Evolutionary conservation across 371 early-diverging fungal species (phyloP).

Genomic region (Mortierella sp.): DNA sequence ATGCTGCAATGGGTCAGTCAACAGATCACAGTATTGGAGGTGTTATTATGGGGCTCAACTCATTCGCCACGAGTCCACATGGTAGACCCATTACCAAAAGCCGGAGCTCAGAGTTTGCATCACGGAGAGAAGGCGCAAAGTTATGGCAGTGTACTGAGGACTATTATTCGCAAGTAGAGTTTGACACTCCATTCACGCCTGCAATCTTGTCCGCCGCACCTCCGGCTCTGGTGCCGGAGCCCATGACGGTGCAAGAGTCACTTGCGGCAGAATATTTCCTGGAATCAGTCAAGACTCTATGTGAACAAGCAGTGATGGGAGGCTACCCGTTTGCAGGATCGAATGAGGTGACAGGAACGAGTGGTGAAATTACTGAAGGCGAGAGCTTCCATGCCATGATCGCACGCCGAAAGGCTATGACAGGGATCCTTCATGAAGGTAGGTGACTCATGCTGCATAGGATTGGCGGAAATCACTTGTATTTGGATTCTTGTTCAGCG

Average conservation of each 20-base stretch:
- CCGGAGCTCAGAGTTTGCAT: neutral
- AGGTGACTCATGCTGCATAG: conserved; percentile 1
- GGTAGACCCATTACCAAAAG: neutral
- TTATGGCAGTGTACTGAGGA: conserved; percentile 18
- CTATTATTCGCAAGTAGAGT: conserved; percentile 36
- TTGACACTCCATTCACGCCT: conserved; percentile 45
- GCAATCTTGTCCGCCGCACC: conserved; percentile 40
- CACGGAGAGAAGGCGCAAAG: neutral
- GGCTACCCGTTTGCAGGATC: conserved; percentile 66
- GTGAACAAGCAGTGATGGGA: conserved; percentile 62
- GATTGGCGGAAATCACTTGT: neutral
- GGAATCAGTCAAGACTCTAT: conserved; percentile 53
- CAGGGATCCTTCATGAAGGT: conserved; percentile 61
- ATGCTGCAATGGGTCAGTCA: conserved; percentile 14
- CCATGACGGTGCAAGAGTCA: conserved; percentile 22
- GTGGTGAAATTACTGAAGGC: conserved; percentile 60
- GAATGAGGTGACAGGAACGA: conserved; percentile 58
- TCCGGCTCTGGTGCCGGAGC: conserved; percentile 35
- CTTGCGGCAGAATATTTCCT: conserved; percentile 37
- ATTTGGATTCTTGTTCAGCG: too few species aligned
- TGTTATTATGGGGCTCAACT: conserved; percentile 3
- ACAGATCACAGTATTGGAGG: conserved; percentile 6
- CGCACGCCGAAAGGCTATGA: conserved; percentile 59
- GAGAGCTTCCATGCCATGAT: conserved; percentile 61
- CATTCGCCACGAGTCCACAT: neutral